Evolutionary conservation across 495 filamentous ascomycete genomes (phyloP).

Genomic region (Lentithecium fluviatile): DNA sequence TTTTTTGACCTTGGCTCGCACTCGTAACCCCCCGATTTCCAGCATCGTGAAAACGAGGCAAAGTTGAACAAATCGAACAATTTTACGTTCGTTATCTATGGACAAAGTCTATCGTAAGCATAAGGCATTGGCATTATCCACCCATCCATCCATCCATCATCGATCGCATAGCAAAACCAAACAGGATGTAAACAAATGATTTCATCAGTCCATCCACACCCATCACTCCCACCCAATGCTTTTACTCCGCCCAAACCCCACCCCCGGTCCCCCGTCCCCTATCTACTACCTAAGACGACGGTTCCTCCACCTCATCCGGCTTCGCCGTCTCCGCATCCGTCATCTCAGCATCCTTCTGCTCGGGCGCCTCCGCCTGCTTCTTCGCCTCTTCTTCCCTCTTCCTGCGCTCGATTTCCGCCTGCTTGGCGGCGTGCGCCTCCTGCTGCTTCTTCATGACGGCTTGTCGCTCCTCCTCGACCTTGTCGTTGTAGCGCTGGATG

Average conservation of each 20-base stretch:
- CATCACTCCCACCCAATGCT: background rate
- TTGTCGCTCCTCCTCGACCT: slow-evolving; percentile 84
- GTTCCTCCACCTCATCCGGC: slow-evolving; percentile 44
- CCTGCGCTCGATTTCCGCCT: slow-evolving; percentile 60
- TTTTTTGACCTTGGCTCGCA: too few species aligned
- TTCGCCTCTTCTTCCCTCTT: slow-evolving; percentile 73
- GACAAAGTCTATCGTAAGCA: too few species aligned
- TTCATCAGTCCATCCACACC: background rate
- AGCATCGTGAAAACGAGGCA: too few species aligned
- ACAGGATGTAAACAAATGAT: background rate
- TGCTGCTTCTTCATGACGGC: slow-evolving; percentile 72
- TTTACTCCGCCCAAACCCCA: background rate
- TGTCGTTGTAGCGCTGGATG: slow-evolving; percentile 92
- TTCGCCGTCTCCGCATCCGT: slow-evolving; percentile 41
- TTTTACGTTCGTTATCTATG: too few species aligned
- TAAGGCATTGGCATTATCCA: too few species aligned
- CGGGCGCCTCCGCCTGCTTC: slow-evolving; percentile 52
- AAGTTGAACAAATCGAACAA: too few species aligned
- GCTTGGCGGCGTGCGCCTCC: slow-evolving; percentile 55
- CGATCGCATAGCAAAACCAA: background rate
- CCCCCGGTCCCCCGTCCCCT: background rate
- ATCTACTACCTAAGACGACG: slow-evolving; percentile 19
- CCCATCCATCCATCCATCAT: too few species aligned
- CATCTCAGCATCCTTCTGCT: slow-evolving; percentile 47
- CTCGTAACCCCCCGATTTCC: too few species aligned